Base-by-base conservation (phyloP, 257 asterid genomes). In the Fraxinus americana region DNA sequence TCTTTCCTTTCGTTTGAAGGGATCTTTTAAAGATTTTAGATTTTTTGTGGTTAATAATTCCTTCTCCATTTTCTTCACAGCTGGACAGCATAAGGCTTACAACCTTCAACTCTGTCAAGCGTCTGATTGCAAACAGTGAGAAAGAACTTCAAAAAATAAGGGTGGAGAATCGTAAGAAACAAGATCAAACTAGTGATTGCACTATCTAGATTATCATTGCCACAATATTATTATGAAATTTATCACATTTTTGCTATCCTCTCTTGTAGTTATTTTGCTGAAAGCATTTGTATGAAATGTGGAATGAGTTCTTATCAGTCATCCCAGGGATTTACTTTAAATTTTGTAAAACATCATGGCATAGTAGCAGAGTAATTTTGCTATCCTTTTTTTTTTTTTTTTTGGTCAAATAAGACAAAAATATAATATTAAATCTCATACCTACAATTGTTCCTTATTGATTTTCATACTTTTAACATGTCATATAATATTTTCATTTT, bases 61-160 rank as follows among this genome's bases (percentile, higher is more conserved):
- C 57, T 13, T 71, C 38, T 82, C 16, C 57, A 67, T 57, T 29
- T 76, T 75, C 36, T 50, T 82, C 32, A 29, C 32, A 29, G 1
- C 32, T 29, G 32, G 74, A 82, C 96, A 93, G 97, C 91, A 89
- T 91, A 43, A 86, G 96, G 88, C 96, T 93, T 76, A 91, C 97
- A 2, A 89, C 94, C 45, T 93, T 90, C 70, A 97, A 93, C 88
- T 77, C 89, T 5, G 91, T 86, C 65, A 91, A 93, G 96, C 85
- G 88, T 74, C 81, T 93, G 77, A 90, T 93, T 70, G 90, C 85
- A 66, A 83, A 89, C n/a, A 87, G 91, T 17, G 95, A 93, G 77
- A 35, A 4, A 36, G 41, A 92, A 86, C 79, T 89, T 36, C 96
- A 89, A 78, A 86, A 77, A 71, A 80, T 94, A 54, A 68, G 81